Base-by-base conservation (phyloP, 2,329 filamentous ascomycete genomes). In the Apiospora aurea region DNA sequence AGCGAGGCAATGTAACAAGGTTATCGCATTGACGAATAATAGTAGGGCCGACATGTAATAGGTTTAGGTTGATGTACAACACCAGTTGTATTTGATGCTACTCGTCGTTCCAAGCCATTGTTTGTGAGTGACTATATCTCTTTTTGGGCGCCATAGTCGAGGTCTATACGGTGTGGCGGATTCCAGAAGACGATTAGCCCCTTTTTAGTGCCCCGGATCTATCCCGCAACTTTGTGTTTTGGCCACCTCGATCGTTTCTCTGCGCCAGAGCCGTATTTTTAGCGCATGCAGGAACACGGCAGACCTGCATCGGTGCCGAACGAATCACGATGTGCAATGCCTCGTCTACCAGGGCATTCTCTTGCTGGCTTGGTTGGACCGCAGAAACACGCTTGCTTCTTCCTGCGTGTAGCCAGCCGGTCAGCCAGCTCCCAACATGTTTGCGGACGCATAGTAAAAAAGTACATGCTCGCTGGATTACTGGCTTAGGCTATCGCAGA, bases 141-240 rank as follows among this genome's bases (percentile, higher is more conserved):
- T 10, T 21, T 64, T 64, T 8, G 41, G 34, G 34, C 34, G 57
- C 34, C 34, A 6, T 64, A 41, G 21, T 41, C 57, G 18, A 41
- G 18, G 41, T n/a, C 53, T n/a, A 64, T 64, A 64, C 57, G 57
- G 41, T 41, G 57, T 64, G 57, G 57, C 57, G 34, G 34, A 41
- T 64, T 64, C 57, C 18, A 41, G 29, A 64, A 64, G 1, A 4
- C 21, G 3, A 41, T 64, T 38, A 64, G 53, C 18, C 53, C 53
- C 53, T 38, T 64, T 38, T 16, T 64, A 64, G 57, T 41, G 57
- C 34, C 34, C 57, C 57, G 34, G 57, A 64, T 64, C 34, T 21
- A 64, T 64, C 57, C 57, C 57, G 34, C 57, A 64, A 64, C 57
- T 64, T 64, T 64, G 29, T 64, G 57, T 64, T 38, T 41, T 64